Base-by-base conservation (phyloP, 345 rosid species). In the Mallotus nudiflorus region DNA sequence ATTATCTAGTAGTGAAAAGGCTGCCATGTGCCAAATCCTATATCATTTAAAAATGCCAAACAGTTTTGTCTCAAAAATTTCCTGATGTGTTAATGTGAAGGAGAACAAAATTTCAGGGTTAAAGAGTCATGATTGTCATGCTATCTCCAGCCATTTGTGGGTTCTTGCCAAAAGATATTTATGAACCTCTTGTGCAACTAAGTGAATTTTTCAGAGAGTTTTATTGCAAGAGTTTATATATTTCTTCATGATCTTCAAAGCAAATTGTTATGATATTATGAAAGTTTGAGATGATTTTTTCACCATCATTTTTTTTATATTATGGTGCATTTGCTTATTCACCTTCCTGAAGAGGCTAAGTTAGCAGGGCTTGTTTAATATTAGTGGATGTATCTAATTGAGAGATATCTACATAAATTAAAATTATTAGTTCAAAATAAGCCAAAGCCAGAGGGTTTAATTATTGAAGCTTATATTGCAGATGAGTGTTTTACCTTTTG, bases 61-160 rank as follows among this genome's bases (percentile, higher is more conserved):
- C 51, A 60, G 67, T 29, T 67, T 48, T 68, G 27, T 22, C 1
- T 49, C 58, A 4, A 66, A 66, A 1, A 51, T 66, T 29, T 46
- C 12, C 16, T 18, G 53, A 16, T 49, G 53, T 1, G 48, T 6
- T 31, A 49, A 1, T 7, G 49, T 9, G 18, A n/a, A n/a, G n/a
- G n/a, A n/a, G n/a, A n/a, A n/a, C n/a, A n/a, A n/a, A n/a, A n/a
- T n/a, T n/a, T n/a, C n/a, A n/a, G n/a, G n/a, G n/a, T n/a, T n/a
- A n/a, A n/a, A n/a, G n/a, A n/a, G n/a, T n/a, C n/a, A n/a, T 1
- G 22, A 15, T 9, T 66, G 15, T 49, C 49, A n/a, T 7, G 28
- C 53, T 49, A 10, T n/a, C 53, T 49, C 20, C 16, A 2, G 7
- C 53, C 3, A 49, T 49, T 49, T 7, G 7, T 3, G 3, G 53